phyloP scores from a whole-genome alignment of 2,329 filamentous ascomycete genomes.

The Phoma herbarum region DNA sequence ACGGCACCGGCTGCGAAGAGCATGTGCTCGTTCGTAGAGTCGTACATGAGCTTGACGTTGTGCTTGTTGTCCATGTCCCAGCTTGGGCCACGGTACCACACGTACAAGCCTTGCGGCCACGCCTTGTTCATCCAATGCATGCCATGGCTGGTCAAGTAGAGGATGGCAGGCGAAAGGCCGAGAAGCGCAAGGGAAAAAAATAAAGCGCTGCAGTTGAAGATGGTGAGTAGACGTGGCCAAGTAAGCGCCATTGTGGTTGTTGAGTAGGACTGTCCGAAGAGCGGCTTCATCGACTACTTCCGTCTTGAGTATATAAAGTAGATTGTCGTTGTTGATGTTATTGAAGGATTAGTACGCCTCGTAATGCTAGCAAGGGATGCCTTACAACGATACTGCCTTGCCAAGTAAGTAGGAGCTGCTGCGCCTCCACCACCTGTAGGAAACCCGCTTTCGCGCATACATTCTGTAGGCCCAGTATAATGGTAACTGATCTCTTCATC shows the following conservation, averaged over 20 bases:
- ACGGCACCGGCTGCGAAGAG: conserved; percentile 9
- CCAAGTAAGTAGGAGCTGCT: conserved; percentile 7
- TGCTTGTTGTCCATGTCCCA: conserved; percentile 6
- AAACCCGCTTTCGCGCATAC: neutral
- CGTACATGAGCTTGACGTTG: conserved; percentile 5
- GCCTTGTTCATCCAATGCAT: conserved; percentile 6
- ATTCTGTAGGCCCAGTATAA: neutral
- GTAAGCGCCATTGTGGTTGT: conserved; percentile 9
- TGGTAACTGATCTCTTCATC: neutral
- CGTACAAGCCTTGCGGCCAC: conserved; percentile 6
- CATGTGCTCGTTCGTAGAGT: conserved; percentile 6
- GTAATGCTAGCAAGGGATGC: conserved; percentile 1
- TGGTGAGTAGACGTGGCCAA: conserved; percentile 2
- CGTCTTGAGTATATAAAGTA: neutral
- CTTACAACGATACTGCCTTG: conserved; percentile 11
- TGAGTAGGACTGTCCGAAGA: neutral
- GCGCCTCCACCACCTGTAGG: conserved; percentile 2
- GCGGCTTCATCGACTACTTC: neutral
- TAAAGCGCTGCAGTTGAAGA: conserved; percentile 7
- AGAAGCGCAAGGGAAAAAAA: conserved; percentile 18
- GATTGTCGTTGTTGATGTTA: neutral
- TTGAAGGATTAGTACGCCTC: neutral
- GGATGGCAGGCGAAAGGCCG: conserved; percentile 6
- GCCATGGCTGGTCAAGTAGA: conserved; percentile 18
- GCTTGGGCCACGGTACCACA: conserved; percentile 19